Base-by-base conservation (phyloP, 2,329 filamentous ascomycete species). In the Didymella sp. region DNA sequence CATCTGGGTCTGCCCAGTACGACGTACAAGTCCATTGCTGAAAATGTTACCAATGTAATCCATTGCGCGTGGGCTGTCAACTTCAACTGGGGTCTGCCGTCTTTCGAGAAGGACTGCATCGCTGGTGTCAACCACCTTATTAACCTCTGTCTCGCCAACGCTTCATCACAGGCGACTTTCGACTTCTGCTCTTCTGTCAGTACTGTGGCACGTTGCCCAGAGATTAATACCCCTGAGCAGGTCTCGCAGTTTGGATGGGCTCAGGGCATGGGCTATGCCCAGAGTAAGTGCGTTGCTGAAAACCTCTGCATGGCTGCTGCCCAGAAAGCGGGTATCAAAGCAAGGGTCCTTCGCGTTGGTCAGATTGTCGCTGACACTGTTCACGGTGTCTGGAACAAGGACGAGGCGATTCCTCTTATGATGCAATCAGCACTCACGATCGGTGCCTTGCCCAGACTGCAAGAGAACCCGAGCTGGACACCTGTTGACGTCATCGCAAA, bases 21-120 rank as follows among this genome's bases (percentile, higher is more conserved):
- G 55, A 73, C 56, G 1, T 60, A 64, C 46, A 31, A 52, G 0
- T 19, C 42, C 1, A 38, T 72, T 7, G 40, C 54, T 2, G 6
- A 38, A 7, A 60, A 49, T 3, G 66, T 84, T 2, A 75, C 76
- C 0, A 72, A 68, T 21, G 75, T 84, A 9, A 80, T 85, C 24
- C 82, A 85, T 70, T 77, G 77, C 60, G 81, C 82, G 1, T 84
- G 83, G 83, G 73, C 80, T 2, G 83, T 85, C 42, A 85, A 85
- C 67, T 85, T 85, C 73, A 85, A 84, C 68, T 75, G 83, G 59
- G 73, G 73, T 2, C 72, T 85, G 2, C 70, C 73, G 0, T 81
- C 76, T 24, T 85, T 85, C 59, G 82, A 83, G 45, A 59, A 60
- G n/a, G 77, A 81, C 33, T 72, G 72, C 49, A 77, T 85, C 15